Evolutionary conservation across 2,329 filamentous ascomycete genomes (phyloP).

Genomic region (Dryadomyces quercivorus): DNA sequence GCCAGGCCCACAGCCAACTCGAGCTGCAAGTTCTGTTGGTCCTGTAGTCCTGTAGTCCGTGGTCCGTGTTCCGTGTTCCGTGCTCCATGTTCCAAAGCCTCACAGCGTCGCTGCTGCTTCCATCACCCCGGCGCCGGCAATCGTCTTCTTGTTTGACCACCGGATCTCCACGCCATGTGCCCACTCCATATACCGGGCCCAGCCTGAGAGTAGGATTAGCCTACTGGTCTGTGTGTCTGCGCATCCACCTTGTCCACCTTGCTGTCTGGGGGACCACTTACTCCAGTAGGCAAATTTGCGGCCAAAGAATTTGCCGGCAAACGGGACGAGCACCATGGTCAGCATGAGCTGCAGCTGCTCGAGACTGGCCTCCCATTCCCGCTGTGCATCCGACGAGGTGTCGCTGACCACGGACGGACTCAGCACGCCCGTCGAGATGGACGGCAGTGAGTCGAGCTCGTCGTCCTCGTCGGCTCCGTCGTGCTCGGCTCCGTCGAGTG

Average conservation of each 20-base stretch:
- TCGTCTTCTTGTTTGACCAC: conserved; percentile 49
- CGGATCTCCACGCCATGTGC: conserved; percentile 66
- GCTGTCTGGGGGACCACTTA: conserved; percentile 33
- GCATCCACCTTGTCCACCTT: not conserved
- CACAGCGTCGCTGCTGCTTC: conserved; percentile 46
- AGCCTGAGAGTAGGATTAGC: conserved; percentile 43
- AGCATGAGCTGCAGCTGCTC: conserved; percentile 87
- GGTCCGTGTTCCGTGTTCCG: too few relatives aligned
- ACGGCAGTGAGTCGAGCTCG: conserved; percentile 53
- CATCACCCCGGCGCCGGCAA: conserved; percentile 51
- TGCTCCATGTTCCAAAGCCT: conserved; percentile 2
- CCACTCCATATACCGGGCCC: conserved; percentile 92
- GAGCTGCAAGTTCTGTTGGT: too few relatives aligned
- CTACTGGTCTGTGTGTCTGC: not conserved
- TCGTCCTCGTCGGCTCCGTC: conserved; percentile 32
- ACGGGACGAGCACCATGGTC: conserved; percentile 90
- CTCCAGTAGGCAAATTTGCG: conserved; percentile 95
- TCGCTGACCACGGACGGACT: conserved; percentile 23
- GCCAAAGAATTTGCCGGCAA: conserved; percentile 88
- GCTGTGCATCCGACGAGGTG: conserved; percentile 71
- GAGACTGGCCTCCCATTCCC: conserved; percentile 87
- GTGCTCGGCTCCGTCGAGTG: not conserved
- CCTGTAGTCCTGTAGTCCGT: too few relatives aligned
- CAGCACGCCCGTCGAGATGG: conserved; percentile 38
- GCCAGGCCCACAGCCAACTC: too few relatives aligned